Conservation (phyloP, 768 basidiomycete species). For the Lactarius hatsudake region DNA sequence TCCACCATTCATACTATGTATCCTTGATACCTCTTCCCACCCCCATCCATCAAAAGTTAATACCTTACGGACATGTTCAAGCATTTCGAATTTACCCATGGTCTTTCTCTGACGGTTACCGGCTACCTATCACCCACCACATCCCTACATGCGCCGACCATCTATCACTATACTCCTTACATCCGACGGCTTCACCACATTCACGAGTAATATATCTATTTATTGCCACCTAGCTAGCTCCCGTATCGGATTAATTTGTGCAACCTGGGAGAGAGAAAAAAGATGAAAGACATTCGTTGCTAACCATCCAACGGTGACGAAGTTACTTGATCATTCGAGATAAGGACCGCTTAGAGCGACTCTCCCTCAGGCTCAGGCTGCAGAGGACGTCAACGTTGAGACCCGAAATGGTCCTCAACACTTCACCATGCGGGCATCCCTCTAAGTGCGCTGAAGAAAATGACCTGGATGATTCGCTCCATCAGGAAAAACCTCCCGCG, state of each 20-base stretch:
- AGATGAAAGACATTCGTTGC: too few relatives aligned
- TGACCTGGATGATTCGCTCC: too few relatives aligned
- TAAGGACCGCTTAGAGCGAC: too few relatives aligned
- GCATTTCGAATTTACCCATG: not conserved
- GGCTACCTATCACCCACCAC: not conserved
- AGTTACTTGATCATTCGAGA: too few relatives aligned
- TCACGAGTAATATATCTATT: not conserved
- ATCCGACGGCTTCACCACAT: not conserved
- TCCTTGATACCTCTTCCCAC: not conserved
- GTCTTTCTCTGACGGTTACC: not conserved
- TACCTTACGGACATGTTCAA: not conserved
- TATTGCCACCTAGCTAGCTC: not conserved
- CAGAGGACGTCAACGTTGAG: too few relatives aligned
- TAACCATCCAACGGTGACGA: too few relatives aligned
- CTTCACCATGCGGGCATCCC: too few relatives aligned
- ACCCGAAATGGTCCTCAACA: too few relatives aligned
- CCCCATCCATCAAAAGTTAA: not conserved
- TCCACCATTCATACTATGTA: not conserved
- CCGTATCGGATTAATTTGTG: not conserved
- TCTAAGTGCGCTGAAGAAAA: too few relatives aligned
- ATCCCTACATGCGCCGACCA: not conserved
- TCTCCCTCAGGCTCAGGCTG: too few relatives aligned
- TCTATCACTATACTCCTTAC: not conserved
- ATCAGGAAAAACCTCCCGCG: too few relatives aligned
- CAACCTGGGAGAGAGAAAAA: not conserved